Base-by-base conservation (phyloP, 1,284 basidiomycete genomes). In the Moesziomyces sp. region DNA sequence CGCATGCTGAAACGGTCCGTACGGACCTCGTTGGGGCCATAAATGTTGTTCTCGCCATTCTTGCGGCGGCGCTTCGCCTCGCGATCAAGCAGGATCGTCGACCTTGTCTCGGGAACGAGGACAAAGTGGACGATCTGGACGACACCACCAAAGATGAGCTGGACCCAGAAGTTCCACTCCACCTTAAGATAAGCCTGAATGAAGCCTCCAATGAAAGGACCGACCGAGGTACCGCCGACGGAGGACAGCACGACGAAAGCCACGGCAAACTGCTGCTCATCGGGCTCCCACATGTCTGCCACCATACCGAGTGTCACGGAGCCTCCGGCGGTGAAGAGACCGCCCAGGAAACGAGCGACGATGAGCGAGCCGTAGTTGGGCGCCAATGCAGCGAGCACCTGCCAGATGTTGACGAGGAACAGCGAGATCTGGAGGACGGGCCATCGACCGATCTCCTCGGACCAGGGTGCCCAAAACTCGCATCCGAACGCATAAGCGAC, bases 301-400 rank as follows among this genome's bases (percentile, higher is more conserved):
- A 83, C 84, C 80, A 86, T 85, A 28, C 85, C 86, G 1, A 86
- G 75, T 2, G 85, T 86, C 40, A 86, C 86, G 23, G 83, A 85
- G 8, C 86, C 86, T 23, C 86, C 81, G 5, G 84, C 84, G 5
- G 80, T 81, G 47, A 55, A 82, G n/a, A 85, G 68, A 74, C 84
- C 84, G 42, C 83, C 84, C 19, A 85, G 66, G 52, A 78, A 78
- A 38, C 84, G 72, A 13, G 77, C 79, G n/a, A 81, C 79, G 30
- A 85, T 71, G 30, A 85, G 49, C 18, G 79, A 75, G 21, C 59
- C 76, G 42, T 77, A 85, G 63, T 83, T 85, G 26, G 82, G 82
- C 11, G 84, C 76, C 2, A 84, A 61, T 9, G 74, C 81, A 16
- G 69, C 77, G 23, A 80, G 80, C 1, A 85, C 42, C 52, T 84